These are phyloP conservation scores for Diplotaxis tenuifolia DNA, from an alignment of 345 rosid species.

Conservation along the genomic window DNA sequence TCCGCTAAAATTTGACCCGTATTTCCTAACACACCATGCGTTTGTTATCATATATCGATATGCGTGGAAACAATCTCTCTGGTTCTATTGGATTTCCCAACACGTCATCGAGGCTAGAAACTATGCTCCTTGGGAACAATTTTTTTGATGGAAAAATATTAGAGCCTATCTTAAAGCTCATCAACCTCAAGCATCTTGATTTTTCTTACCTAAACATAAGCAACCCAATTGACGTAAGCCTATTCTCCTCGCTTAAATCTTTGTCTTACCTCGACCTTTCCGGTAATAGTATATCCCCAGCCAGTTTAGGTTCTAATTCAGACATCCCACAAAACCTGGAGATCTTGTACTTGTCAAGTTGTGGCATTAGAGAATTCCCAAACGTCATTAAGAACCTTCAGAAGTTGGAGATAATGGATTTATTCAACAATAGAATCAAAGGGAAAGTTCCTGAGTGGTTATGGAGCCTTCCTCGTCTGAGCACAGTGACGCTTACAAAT, in stretches of 20 bases:
- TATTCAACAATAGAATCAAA: neutral
- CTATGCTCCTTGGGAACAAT: too few species aligned
- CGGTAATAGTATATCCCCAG: neutral
- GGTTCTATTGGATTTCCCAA: too few species aligned
- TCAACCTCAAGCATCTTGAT: neutral
- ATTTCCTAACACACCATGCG: too few species aligned
- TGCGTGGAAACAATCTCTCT: too few species aligned
- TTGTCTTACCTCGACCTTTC: neutral
- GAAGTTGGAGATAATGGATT: neutral
- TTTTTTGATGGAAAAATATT: neutral
- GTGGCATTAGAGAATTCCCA: neutral
- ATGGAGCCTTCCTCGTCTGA: neutral
- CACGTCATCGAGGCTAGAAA: too few species aligned
- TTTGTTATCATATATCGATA: too few species aligned
- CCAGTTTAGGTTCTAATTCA: neutral
- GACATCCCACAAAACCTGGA: neutral
- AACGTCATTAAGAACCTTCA: neutral
- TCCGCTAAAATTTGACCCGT: too few species aligned
- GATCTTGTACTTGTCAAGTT: accelerated
- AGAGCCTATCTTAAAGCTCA: slow-evolving; percentile 1
- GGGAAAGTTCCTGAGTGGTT: slow-evolving; percentile 12
- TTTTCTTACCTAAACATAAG: neutral
- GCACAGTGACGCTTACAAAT: accelerated
- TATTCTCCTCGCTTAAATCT: neutral
- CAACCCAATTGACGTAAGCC: neutral